Percentiles rank a stretch among this genome's conserved stretches.
Evolutionary conservation across 129 eudicot genomes (phyloP).

Genomic region (Tagetes patula): DNA sequence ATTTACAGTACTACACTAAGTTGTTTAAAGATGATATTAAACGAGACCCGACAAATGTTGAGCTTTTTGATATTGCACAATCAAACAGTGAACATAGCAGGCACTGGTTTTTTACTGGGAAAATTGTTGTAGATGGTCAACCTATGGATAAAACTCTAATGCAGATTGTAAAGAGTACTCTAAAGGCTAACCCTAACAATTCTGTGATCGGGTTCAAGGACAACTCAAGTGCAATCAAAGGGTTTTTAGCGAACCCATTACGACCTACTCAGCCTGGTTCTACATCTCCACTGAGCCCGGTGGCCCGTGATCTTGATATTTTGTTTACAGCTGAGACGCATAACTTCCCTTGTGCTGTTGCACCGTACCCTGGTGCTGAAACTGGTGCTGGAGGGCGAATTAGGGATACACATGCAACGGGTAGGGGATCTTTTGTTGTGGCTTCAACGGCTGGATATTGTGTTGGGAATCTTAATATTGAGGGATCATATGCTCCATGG

Average conservation of each 20-base stretch:
- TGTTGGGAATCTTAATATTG: conserved; percentile 44
- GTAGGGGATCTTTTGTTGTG: conserved; percentile 84
- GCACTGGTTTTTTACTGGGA: conserved; percentile 93
- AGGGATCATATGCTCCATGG: conserved; percentile 43
- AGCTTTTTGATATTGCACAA: conserved; percentile 91
- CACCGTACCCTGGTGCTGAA: conserved; percentile 98
- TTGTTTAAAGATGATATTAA: conserved; percentile 78
- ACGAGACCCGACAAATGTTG: conserved; percentile 89
- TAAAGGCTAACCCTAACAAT: conserved; percentile 81
- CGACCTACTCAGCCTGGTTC: conserved; percentile 71
- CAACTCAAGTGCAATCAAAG: conserved; percentile 89
- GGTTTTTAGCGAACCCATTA: conserved; percentile 71
- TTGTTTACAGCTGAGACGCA: conserved; percentile 97
- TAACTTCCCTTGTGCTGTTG: conserved; percentile 97
- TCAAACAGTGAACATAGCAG: conserved; percentile 96
- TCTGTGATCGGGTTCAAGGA: conserved; percentile 95
- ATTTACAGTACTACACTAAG: conserved; percentile 71
- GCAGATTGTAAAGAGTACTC: conserved; percentile 86
- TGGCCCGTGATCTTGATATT: conserved; percentile 65
- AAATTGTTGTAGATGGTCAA: conserved; percentile 76
- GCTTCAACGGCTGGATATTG: conserved; percentile 56
- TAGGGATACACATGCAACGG: conserved; percentile 90
- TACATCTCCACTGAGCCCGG: conserved; percentile 53
- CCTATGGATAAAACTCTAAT: conserved; percentile 65
- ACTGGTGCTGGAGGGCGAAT: conserved; percentile 97